A percentile compares a stretch with the other conserved stretches of the same genome.
Conservation (phyloP, 208 protist species). For the Acanthamoeba healyi region DNA sequence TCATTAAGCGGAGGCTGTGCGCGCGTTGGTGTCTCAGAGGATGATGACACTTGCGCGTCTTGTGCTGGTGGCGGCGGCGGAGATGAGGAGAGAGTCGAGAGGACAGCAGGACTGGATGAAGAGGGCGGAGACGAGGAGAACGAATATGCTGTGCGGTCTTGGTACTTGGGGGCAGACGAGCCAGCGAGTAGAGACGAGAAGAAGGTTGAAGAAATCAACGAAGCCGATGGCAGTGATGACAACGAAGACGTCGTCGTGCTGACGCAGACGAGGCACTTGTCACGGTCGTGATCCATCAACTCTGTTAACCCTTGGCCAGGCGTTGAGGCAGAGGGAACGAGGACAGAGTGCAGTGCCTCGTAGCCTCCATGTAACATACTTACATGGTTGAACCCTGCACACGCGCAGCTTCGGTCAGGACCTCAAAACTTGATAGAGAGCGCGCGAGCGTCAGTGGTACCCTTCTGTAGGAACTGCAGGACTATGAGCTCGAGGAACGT, state of each 20-base stretch:
- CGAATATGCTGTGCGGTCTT: slow-evolving; percentile 2
- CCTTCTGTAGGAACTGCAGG: slow-evolving; percentile 37
- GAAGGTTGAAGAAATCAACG: background rate
- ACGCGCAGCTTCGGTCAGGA: too few species aligned
- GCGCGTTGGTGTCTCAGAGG: background rate
- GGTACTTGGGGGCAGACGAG: background rate
- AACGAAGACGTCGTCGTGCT: background rate
- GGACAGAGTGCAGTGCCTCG: slow-evolving; percentile 1
- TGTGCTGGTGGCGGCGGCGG: background rate
- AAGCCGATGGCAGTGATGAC: background rate
- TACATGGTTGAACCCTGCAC: background rate
- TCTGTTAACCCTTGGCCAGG: background rate
- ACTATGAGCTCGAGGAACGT: slow-evolving; percentile 47
- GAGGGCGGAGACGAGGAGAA: slow-evolving; percentile 16
- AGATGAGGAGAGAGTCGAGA: background rate
- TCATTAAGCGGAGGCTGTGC: background rate
- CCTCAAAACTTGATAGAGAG: too few species aligned
- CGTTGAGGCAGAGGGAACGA: background rate
- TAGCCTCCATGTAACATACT: slow-evolving; percentile 23
- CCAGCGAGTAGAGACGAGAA: background rate
- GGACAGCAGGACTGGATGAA: background rate
- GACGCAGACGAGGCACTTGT: background rate
- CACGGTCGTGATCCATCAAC: background rate
- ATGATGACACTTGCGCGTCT: background rate
- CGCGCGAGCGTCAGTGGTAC: too few species aligned